Evolutionary conservation across 306 rosid species (phyloP).

Genomic region (Vigna hirtella): DNA sequence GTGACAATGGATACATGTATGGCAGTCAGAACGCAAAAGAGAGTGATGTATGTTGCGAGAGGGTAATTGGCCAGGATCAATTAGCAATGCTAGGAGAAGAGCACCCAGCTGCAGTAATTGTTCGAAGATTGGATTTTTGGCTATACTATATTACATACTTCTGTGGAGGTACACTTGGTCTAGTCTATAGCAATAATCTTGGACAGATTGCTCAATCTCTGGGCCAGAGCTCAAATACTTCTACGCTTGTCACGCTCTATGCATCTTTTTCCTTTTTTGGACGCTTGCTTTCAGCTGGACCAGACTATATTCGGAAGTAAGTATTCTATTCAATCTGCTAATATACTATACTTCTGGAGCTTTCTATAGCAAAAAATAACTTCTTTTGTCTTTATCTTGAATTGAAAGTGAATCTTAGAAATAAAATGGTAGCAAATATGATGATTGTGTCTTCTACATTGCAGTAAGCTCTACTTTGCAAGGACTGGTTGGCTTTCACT

Average conservation of each 20-base stretch:
- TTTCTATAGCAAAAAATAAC: slow-evolving; percentile 8
- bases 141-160: slow-evolving; percentile 78
- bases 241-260: slow-evolving; percentile 75
- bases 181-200: slow-evolving; percentile 90
- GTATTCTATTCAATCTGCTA: slow-evolving; percentile 32
- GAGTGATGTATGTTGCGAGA: slow-evolving; percentile 52
- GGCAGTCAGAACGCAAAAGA: slow-evolving; percentile 31
- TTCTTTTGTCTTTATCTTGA: slow-evolving; percentile 8
- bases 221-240: slow-evolving; percentile 63
- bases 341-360: not conserved
- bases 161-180: slow-evolving; percentile 93
- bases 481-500: slow-evolving; percentile 90
- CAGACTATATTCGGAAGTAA: slow-evolving; percentile 85
- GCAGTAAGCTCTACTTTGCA: slow-evolving; percentile 92
- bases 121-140: slow-evolving; percentile 87
- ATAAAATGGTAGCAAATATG: slow-evolving; percentile 25
- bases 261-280: slow-evolving; percentile 95
- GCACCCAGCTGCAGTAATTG: slow-evolving; percentile 64
- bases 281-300: slow-evolving; percentile 89
- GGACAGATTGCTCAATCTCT: slow-evolving; percentile 93
- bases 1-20: slow-evolving; percentile 41
- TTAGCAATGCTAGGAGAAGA: slow-evolving; percentile 85
- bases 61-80: slow-evolving; percentile 59
- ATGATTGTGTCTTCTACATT: slow-evolving; percentile 20
- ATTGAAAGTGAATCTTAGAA: slow-evolving; percentile 32